phyloP scores from a whole-genome alignment of 805 yeast genomes.

The Spathaspora boniae region DNA sequence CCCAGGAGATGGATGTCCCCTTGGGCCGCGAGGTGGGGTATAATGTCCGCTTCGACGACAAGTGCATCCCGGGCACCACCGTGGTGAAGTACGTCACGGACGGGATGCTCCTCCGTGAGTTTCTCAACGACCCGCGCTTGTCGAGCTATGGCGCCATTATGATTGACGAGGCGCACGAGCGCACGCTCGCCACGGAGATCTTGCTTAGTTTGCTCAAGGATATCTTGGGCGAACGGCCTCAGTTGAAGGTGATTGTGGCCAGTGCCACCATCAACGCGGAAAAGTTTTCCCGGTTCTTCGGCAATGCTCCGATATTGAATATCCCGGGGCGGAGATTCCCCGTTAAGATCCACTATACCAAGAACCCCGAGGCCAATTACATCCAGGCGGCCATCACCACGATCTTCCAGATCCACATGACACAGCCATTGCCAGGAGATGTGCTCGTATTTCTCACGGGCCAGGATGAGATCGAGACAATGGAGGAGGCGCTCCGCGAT shows the following conservation, averaged over 20 bases:
- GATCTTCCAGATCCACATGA: constrained; percentile 77
- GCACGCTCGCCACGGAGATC: constrained; percentile 88
- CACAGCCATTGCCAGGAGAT: constrained; percentile 71
- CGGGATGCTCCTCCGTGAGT: constrained; percentile 89
- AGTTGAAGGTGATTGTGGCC: constrained; percentile 73
- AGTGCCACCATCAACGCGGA: constrained; percentile 94
- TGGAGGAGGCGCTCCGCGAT: constrained; percentile 69
- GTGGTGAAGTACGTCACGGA: constrained; percentile 88
- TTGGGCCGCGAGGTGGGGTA: constrained; percentile 91
- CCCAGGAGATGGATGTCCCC: constrained; percentile 78
- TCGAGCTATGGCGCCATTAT: constrained; percentile 73
- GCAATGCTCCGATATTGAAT: constrained; percentile 78
- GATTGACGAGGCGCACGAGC: constrained; percentile 97
- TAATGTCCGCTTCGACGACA: constrained; percentile 82
- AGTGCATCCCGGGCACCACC: constrained; percentile 60
- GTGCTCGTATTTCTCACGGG: constrained; percentile 90
- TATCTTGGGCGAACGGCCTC: constrained; percentile 58
- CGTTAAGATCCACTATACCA: constrained; percentile 78
- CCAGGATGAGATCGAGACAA: constrained; percentile 89
- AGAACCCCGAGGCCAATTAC: constrained; percentile 87
- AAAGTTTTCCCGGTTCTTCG: constrained; percentile 78
- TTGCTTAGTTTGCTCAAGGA: constrained; percentile 78
- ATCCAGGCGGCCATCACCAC: constrained; percentile 86
- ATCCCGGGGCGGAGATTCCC: constrained; percentile 95
- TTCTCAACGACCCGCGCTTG: constrained; percentile 70